Evolutionary conservation across 768 basidiomycete genomes (phyloP).

Genomic region (Myochromella boudieri): DNA sequence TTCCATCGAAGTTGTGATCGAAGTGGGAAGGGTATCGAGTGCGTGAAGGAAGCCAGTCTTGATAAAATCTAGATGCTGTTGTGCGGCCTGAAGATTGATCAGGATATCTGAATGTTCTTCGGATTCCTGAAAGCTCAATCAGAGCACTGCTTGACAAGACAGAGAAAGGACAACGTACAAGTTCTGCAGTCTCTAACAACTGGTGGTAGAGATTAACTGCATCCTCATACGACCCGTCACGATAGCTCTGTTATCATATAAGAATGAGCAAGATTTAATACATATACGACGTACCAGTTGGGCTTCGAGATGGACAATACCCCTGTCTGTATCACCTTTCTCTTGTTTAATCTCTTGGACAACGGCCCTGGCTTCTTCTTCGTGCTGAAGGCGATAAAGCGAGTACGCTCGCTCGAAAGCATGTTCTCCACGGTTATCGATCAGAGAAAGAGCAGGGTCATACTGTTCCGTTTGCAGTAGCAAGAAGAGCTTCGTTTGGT

Average conservation of each 20-base stretch:
- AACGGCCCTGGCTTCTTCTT: conserved; percentile 61
- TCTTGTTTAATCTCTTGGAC: conserved; percentile 48
- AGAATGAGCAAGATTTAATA: conserved; percentile 10
- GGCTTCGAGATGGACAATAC: conserved; percentile 78
- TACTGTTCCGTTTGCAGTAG: conserved; percentile 88
- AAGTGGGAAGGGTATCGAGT: conserved; percentile 57
- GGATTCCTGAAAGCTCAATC: conserved; percentile 52
- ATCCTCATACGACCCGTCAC: conserved; percentile 70
- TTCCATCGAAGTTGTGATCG: conserved; percentile 55
- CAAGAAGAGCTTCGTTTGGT: conserved; percentile 84
- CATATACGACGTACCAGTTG: conserved; percentile 64
- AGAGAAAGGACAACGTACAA: conserved; percentile 65
- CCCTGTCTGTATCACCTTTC: conserved; percentile 53
- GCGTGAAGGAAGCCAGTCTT: conserved; percentile 64
- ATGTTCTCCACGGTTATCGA: conserved; percentile 35
- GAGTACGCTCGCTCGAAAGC: conserved; percentile 80
- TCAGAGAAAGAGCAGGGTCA: conserved; percentile 60
- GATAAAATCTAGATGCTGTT: conserved; percentile 84
- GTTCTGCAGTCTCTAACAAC: conserved; percentile 74
- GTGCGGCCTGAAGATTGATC: conserved; percentile 81
- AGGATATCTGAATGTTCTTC: conserved; percentile 88
- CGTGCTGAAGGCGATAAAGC: conserved; percentile 79
- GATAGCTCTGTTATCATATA: conserved; percentile 57
- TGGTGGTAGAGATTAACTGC: conserved; percentile 80
- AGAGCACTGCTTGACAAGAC: too few species aligned